A percentile compares a stretch with the other conserved stretches of the same genome.
Conservation (phyloP, 2,329 filamentous ascomycete species). For the Stemphylium beticola region DNA sequence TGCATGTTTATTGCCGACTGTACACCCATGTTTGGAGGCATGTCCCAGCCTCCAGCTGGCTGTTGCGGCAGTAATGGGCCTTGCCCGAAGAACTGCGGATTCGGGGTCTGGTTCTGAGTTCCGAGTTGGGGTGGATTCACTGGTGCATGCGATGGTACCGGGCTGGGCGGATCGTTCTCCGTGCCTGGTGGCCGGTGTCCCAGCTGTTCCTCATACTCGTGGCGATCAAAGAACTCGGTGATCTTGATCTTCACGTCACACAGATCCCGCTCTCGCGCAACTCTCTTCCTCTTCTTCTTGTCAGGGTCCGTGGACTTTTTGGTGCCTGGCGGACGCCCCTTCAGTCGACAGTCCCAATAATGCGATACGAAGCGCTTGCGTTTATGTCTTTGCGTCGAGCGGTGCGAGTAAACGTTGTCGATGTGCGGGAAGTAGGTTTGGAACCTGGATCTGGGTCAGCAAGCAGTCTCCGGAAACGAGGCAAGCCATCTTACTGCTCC, state of each 20-base stretch:
- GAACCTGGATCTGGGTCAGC: conserved; percentile 60
- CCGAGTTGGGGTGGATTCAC: conserved; percentile 1
- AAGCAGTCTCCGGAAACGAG: neutral
- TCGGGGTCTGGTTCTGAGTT: conserved; percentile 14
- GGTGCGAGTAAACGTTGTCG: conserved; percentile 84
- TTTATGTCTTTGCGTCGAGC: conserved; percentile 81
- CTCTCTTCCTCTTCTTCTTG: conserved; percentile 82
- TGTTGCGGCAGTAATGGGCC: conserved; percentile 20
- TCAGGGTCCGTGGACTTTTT: conserved; percentile 79
- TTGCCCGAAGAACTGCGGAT: conserved; percentile 33
- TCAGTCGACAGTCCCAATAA: conserved; percentile 84
- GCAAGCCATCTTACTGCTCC: conserved; percentile 64
- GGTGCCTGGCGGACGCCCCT: conserved; percentile 78
- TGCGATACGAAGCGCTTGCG: conserved; percentile 82
- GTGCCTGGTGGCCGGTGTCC: conserved; percentile 33
- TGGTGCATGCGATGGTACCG: conserved; percentile 8
- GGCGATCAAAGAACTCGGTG: conserved; percentile 74
- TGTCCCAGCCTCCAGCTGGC: conserved; percentile 30
- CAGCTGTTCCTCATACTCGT: conserved; percentile 44
- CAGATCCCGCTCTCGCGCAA: conserved; percentile 75
- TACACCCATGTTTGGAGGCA: conserved; percentile 23
- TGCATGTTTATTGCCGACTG: conserved; percentile 24
- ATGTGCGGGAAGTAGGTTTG: conserved; percentile 83
- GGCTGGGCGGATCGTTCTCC: conserved; percentile 16
- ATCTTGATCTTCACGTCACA: conserved; percentile 90